Percentiles rank a stretch among this genome's conserved stretches.
Conservation (phyloP, 179 eudicot species). For the Actinidia chinensis region DNA sequence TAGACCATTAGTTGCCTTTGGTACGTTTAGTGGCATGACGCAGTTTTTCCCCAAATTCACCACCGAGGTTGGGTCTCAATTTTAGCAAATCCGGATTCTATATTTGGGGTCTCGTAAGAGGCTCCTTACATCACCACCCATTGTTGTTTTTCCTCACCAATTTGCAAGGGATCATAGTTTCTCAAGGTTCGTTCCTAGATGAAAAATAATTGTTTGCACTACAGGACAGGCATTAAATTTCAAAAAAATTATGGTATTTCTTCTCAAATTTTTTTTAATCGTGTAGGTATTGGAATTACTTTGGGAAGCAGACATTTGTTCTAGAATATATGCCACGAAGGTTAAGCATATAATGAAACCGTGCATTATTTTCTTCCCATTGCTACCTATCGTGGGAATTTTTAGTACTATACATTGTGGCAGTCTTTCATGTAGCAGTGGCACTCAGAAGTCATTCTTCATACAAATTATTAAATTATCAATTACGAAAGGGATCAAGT, state of each 20-base stretch:
- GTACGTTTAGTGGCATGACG: too few species aligned
- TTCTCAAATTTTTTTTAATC: conserved; percentile 12
- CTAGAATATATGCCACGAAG: conserved; percentile 74
- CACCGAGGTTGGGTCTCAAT: too few species aligned
- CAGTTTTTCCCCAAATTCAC: too few species aligned
- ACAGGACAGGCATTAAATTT: conserved; percentile 17
- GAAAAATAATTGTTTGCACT: not conserved
- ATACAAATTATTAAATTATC: not conserved
- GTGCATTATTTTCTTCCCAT: conserved; percentile 81
- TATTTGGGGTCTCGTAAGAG: conserved; percentile 80
- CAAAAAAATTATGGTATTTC: too few species aligned
- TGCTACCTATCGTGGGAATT: conserved; percentile 99
- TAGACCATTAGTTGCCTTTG: too few species aligned
- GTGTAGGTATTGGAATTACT: conserved; percentile 94
- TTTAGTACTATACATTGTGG: conserved; percentile 82
- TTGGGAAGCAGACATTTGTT: too few species aligned
- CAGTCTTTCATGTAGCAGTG: conserved; percentile 74
- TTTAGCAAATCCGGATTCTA: too few species aligned
- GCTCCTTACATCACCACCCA: conserved; percentile 89
- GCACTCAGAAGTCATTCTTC: conserved; percentile 45
- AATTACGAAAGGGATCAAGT: not conserved
- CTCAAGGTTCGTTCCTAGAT: conserved; percentile 55
- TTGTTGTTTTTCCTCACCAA: conserved; percentile 96
- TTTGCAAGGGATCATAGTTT: conserved; percentile 92
- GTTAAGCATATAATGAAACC: conserved; percentile 92